These are phyloP conservation scores for Brassica rapa DNA, from an alignment of 345 rosid genomes.

Conservation along the genomic window DNA sequence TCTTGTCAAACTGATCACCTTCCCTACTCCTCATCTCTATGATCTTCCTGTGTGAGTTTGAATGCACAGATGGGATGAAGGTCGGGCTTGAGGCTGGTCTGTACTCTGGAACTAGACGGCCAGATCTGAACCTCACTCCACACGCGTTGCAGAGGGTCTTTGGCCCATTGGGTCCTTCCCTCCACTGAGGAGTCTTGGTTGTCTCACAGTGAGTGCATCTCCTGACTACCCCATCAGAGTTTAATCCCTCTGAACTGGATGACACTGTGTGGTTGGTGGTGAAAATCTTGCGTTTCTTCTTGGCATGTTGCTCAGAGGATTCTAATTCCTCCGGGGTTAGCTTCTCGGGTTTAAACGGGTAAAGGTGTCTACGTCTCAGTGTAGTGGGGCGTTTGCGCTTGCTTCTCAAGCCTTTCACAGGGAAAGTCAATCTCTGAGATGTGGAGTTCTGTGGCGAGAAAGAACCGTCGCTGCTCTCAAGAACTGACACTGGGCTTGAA, in stretches of 20 bases:
- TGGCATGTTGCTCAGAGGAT: slow-evolving; percentile 39
- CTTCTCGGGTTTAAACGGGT: slow-evolving; percentile 37
- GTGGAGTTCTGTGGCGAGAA: slow-evolving; percentile 52
- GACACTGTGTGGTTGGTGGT: slow-evolving; percentile 32
- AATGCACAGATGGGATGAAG: slow-evolving; percentile 69
- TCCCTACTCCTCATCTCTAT: slow-evolving; percentile 76
- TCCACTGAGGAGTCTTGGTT: slow-evolving; percentile 92
- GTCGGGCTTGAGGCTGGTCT: slow-evolving; percentile 92
- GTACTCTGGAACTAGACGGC: slow-evolving; percentile 87
- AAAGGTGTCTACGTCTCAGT: slow-evolving; percentile 22
- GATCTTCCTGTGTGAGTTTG: slow-evolving; percentile 90
- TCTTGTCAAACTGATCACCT: slow-evolving; percentile 22
- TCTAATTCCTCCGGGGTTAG: slow-evolving; percentile 35
- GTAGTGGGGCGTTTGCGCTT: slow-evolving; percentile 58
- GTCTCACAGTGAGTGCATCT: slow-evolving; percentile 82
- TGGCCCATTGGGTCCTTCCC: slow-evolving; percentile 94
- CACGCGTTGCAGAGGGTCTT: slow-evolving; percentile 97
- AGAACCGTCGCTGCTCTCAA: slow-evolving; percentile 66
- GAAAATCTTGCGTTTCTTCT: slow-evolving; percentile 55
- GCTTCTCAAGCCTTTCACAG: slow-evolving; percentile 83
- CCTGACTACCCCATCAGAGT: slow-evolving; percentile 20
- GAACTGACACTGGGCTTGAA: slow-evolving; percentile 78
- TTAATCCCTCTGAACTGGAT: slow-evolving; percentile 21
- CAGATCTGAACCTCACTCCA: slow-evolving; percentile 87
- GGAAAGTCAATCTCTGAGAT: slow-evolving; percentile 39